A percentile compares a stretch with the other conserved stretches of the same genome.
Evolutionary conservation across 1,284 basidiomycete species (phyloP).

Genomic region (Blastosporella zonata): DNA sequence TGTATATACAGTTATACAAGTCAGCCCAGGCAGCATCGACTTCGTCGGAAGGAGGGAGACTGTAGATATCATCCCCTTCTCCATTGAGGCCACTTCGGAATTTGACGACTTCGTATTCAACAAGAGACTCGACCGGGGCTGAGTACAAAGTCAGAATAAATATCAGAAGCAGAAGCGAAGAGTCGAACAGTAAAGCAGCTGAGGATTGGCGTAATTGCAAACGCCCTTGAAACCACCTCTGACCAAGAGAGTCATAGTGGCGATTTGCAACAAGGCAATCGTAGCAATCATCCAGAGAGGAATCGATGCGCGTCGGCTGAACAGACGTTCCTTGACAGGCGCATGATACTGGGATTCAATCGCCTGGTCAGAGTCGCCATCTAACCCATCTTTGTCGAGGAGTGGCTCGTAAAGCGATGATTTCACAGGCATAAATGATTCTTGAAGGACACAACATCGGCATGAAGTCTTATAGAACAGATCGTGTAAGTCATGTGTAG

Average conservation of each 20-base stretch:
- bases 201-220: conserved; percentile 6
- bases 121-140: conserved; percentile 21
- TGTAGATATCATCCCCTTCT: conserved; percentile 21
- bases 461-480: conserved; percentile 1
- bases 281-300: conserved; percentile 9
- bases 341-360: background rate
- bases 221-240: background rate
- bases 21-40: conserved; percentile 24
- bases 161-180: background rate
- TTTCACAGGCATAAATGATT: conserved; percentile 5
- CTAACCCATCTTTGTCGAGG: conserved; percentile 3
- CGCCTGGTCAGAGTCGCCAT: background rate
- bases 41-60: conserved; percentile 20
- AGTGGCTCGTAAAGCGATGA: conserved; percentile 8
- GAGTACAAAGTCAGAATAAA: background rate
- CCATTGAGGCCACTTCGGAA: conserved; percentile 21
- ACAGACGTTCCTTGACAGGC: background rate
- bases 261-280: conserved; percentile 9
- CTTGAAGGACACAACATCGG: background rate
- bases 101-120: conserved; percentile 22
- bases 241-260: conserved; percentile 4
- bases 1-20: conserved; percentile 24
- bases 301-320: conserved; percentile 2
- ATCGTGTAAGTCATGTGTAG: background rate
- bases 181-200: conserved; percentile 10